Conservation (phyloP, 2,329 filamentous ascomycete genomes). For the Aphanoascus verrucosus region DNA sequence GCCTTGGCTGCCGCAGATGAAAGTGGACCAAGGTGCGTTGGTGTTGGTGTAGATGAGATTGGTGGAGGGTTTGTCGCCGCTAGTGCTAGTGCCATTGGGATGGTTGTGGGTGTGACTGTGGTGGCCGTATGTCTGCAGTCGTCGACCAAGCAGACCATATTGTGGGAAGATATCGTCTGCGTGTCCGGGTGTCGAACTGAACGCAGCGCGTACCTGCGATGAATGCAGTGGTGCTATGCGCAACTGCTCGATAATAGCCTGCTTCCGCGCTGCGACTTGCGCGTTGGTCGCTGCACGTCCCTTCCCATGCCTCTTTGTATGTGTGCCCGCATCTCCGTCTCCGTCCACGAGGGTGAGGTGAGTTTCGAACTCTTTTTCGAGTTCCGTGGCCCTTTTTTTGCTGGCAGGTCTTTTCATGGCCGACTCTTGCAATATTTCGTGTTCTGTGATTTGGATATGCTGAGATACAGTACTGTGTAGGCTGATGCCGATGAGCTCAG, state of each 20-base stretch:
- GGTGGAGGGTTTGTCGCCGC: neutral
- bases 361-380: neutral
- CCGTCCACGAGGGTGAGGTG: constrained; percentile 13
- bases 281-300: too few species aligned
- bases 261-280: constrained; percentile 3
- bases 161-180: constrained; percentile 16
- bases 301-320: too few species aligned
- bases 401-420: too few species aligned
- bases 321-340: neutral
- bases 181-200: neutral
- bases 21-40: constrained; percentile 47
- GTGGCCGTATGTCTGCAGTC: constrained; percentile 16
- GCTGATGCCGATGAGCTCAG: too few species aligned
- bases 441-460: neutral
- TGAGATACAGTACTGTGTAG: too few species aligned
- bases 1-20: constrained; percentile 55
- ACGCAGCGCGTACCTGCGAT: constrained; percentile 2
- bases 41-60: constrained; percentile 37
- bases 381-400: too few species aligned
- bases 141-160: constrained; percentile 21
- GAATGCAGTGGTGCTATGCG: constrained; percentile 17
- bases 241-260: constrained; percentile 14
- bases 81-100: too few species aligned
- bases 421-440: too few species aligned
- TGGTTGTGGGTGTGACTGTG: neutral